Evolutionary conservation across 352 stramenopile genomes (phyloP), one percentile per base, ranked within the genome.

Genomic region (Phytophthora multivora): DNA sequence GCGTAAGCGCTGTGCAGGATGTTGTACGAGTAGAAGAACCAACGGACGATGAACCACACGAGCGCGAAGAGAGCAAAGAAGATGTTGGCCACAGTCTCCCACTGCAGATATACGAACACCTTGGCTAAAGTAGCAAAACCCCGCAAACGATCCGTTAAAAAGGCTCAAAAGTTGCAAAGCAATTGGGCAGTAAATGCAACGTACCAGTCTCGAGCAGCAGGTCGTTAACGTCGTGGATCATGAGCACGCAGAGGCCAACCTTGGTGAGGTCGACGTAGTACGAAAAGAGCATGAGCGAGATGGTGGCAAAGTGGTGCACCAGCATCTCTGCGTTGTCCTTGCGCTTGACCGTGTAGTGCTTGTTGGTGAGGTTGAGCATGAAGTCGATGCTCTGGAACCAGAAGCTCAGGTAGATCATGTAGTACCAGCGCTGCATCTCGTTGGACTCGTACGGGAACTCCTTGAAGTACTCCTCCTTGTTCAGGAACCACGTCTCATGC

Each of bases 251-350:
- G 51, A 89, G 77, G 21, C 82, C 82, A 45, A 89, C 51, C 52
- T 77, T 81, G 28, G 84, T 91, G 50, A 93, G 66, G 56, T 91
- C 82, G 25, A 88, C 83, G 28, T 55, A 70, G 70, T 90, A 91
- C 19, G 80, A 89, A 56, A 89, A 87, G 35, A 91, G 33, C 82
- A 93, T 90, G 66, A 93, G 79, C 69, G 71, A 63, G 59, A 93
- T 86, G 38, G 84, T 91, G 51, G 82, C 73, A 36, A 90, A 77
- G 73, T 91, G 84, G 66, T 93, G 84, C 48, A 91, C 49, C 8
- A 93, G 73, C 84, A 93, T 93, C 77, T 90, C 82, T 15, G 75
- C 65, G 56, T 91, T 91, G 68, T 93, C 84, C 63, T 89, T 91
- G 68, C 82, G 84, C 77, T 90, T 93, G 52, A 91, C 79, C 31